Conservation (phyloP, 2,329 filamentous ascomycete species). For the Cyphellophora europaea region DNA sequence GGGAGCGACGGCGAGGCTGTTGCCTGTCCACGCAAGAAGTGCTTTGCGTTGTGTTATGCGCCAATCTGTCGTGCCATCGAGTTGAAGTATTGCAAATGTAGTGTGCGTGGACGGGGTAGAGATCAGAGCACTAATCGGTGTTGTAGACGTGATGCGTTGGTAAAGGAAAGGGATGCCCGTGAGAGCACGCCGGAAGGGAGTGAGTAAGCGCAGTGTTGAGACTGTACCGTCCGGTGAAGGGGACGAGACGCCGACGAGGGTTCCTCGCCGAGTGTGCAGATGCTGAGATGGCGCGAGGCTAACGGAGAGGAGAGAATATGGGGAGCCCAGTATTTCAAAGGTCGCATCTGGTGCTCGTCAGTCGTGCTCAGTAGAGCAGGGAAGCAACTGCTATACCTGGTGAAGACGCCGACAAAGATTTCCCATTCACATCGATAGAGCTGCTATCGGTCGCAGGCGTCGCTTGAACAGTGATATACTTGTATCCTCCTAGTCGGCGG, state of each 20-base stretch:
- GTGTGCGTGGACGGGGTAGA: slow-evolving; percentile 79
- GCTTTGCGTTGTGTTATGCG: slow-evolving; percentile 80
- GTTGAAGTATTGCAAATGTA: slow-evolving; percentile 75
- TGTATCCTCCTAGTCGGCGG: slow-evolving; percentile 20
- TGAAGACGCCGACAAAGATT: slow-evolving; percentile 31
- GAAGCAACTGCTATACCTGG: slow-evolving; percentile 23
- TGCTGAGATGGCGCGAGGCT: slow-evolving; percentile 87
- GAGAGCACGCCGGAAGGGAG: slow-evolving; percentile 68
- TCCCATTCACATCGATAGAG: slow-evolving; percentile 25
- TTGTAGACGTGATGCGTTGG: slow-evolving; percentile 67
- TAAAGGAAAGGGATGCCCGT: slow-evolving; percentile 80
- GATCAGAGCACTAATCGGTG: slow-evolving; percentile 78
- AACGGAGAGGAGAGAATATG: slow-evolving; percentile 89
- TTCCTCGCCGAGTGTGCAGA: slow-evolving; percentile 85
- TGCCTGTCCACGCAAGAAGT: slow-evolving; percentile 92
- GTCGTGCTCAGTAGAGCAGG: background rate
- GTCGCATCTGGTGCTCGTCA: slow-evolving; percentile 59
- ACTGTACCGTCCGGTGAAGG: slow-evolving; percentile 60
- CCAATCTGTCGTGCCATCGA: slow-evolving; percentile 94
- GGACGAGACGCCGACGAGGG: slow-evolving; percentile 69
- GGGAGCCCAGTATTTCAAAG: slow-evolving; percentile 86
- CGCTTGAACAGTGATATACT: slow-evolving; percentile 35
- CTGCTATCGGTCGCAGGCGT: slow-evolving; percentile 29
- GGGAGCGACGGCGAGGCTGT: slow-evolving; percentile 68
- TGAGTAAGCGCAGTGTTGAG: slow-evolving; percentile 79